Evolutionary conservation across 1,284 basidiomycete genomes (phyloP).

Genomic region (Porogramme epimiltina): DNA sequence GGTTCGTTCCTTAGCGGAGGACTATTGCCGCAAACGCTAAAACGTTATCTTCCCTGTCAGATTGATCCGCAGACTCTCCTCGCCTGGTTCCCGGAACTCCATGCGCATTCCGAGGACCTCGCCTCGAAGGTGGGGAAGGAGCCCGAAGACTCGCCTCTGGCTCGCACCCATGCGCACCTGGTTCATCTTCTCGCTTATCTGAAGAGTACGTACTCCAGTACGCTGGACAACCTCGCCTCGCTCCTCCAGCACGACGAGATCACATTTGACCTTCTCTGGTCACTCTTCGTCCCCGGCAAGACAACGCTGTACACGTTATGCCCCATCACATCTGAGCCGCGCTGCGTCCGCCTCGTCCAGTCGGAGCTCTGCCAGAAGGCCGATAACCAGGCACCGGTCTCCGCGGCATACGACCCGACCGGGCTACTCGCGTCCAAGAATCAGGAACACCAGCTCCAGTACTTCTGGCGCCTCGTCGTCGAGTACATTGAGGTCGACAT

Average conservation of each 20-base stretch:
- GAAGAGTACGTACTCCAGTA: conserved; percentile 42
- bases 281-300: conserved; percentile 53
- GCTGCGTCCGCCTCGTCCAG: conserved; percentile 47
- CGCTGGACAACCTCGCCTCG: conserved; percentile 45
- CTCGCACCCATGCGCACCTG: conserved; percentile 39
- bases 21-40: conserved; percentile 5
- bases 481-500: conserved; percentile 35
- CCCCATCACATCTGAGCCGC: conserved; percentile 52
- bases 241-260: conserved; percentile 56
- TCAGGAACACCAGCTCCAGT: conserved; percentile 27
- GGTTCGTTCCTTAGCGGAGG: conserved; percentile 31
- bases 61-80: conserved; percentile 58
- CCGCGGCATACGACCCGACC: conserved; percentile 27
- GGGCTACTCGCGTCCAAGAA: conserved; percentile 24
- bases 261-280: conserved; percentile 58
- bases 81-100: conserved; percentile 49
- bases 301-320: conserved; percentile 52
- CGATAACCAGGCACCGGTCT: conserved; percentile 19
- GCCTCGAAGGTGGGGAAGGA: conserved; percentile 31
- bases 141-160: conserved; percentile 39
- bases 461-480: conserved; percentile 31
- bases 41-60: conserved; percentile 30
- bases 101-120: conserved; percentile 43
- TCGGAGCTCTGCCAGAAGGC: conserved; percentile 37
- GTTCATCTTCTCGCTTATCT: conserved; percentile 50